Evolutionary conservation across 768 basidiomycete genomes (phyloP).

Genomic region (Podaxis sp.): DNA sequence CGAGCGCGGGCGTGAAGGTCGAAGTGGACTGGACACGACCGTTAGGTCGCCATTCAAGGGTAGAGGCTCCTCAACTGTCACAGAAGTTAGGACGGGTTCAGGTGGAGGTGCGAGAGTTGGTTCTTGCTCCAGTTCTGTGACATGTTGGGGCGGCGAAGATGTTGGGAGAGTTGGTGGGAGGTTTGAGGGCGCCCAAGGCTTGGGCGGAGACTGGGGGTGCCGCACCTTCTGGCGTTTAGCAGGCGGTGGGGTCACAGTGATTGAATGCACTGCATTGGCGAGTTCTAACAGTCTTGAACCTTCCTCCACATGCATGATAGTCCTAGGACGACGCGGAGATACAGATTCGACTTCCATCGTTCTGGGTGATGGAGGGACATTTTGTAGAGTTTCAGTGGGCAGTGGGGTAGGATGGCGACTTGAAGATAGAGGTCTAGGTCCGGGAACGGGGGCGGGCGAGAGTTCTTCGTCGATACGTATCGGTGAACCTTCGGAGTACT

Average conservation of each 20-base stretch:
- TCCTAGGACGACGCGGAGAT: neutral
- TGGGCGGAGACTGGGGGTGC: neutral
- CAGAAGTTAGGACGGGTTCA: slow-evolving; percentile 3
- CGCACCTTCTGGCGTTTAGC: slow-evolving; percentile 3
- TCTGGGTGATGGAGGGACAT: neutral
- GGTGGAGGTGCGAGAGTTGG: slow-evolving; percentile 3
- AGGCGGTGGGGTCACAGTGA: slow-evolving; percentile 2
- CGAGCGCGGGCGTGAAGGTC: neutral
- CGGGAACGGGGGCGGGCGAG: neutral
- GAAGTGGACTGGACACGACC: slow-evolving; percentile 20
- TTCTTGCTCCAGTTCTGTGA: slow-evolving; percentile 7
- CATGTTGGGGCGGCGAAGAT: neutral
- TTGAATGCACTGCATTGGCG: slow-evolving; percentile 9
- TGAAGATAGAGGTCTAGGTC: neutral
- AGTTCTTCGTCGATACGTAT: neutral
- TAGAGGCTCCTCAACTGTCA: neutral
- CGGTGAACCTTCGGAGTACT: neutral
- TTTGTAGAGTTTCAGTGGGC: neutral
- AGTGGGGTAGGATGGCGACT: neutral
- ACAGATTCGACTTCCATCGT: neutral
- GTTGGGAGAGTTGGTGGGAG: neutral
- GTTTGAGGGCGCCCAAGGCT: neutral
- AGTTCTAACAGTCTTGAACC: slow-evolving; percentile 11
- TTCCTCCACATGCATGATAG: neutral
- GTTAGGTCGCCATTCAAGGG: neutral